Evolutionary conservation across 1,284 basidiomycete species (phyloP).

Genomic region (Puccinia polysora): DNA sequence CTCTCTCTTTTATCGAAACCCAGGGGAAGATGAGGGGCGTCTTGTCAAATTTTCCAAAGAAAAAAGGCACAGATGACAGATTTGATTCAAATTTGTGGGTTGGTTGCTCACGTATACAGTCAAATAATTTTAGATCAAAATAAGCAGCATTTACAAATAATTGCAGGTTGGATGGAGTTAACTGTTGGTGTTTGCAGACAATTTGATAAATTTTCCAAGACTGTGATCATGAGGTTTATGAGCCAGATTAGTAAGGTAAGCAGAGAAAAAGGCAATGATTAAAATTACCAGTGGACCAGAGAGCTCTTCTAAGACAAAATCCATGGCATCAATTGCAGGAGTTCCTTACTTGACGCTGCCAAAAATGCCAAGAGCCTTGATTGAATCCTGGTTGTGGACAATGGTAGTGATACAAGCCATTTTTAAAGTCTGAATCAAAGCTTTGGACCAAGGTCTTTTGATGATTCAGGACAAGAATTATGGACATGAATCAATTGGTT

Average conservation of each 20-base stretch:
- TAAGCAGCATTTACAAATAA: conserved; percentile 77
- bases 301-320: neutral
- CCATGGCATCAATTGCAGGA: neutral
- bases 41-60: no score
- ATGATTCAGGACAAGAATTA: no score
- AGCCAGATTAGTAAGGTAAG: neutral
- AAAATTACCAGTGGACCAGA: neutral
- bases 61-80: no score
- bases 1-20: no score
- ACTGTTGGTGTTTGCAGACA: conserved; percentile 74
- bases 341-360: conserved; percentile 44
- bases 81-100: no score
- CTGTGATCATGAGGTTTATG: neutral
- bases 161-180: conserved; percentile 70
- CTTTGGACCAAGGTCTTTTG: conserved; percentile 17
- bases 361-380: conserved; percentile 39
- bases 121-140: conserved; percentile 70
- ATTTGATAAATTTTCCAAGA: conserved; percentile 64
- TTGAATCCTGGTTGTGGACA: conserved; percentile 7
- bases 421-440: conserved; percentile 21
- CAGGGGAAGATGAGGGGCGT: no score
- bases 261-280: neutral
- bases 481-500: no score
- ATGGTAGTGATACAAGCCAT: conserved; percentile 29
- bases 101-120: conserved; percentile 83